Conservation (phyloP, 2,329 filamentous ascomycete species). For the Aspergillus sp. region DNA sequence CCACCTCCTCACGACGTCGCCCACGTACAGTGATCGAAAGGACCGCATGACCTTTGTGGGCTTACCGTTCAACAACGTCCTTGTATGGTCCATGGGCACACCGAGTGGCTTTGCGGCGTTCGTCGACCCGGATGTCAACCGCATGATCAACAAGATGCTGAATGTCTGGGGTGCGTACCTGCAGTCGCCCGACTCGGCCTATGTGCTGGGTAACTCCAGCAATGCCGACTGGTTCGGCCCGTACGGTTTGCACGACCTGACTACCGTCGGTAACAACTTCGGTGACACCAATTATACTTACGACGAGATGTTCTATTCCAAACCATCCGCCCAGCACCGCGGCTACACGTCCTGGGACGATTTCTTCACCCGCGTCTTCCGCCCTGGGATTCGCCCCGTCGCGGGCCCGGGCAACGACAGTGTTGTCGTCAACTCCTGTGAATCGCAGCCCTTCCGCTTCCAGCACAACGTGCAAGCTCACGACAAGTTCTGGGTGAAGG, state of each 20-base stretch:
- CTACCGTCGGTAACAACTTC: conserved; percentile 15
- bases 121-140: conserved; percentile 46
- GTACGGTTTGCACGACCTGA: conserved; percentile 40
- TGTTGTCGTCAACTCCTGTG: conserved; percentile 56
- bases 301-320: conserved; percentile 13
- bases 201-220: conserved; percentile 33
- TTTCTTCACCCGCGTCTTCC: conserved; percentile 57
- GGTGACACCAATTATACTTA: conserved; percentile 7
- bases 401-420: conserved; percentile 43
- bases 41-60: conserved; percentile 42
- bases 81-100: conserved; percentile 54
- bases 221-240: conserved; percentile 50
- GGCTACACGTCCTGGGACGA: conserved; percentile 61
- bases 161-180: conserved; percentile 48
- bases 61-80: conserved; percentile 49
- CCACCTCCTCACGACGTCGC: conserved; percentile 35
- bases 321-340: conserved; percentile 14
- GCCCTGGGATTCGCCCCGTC: conserved; percentile 48
- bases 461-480: conserved; percentile 44
- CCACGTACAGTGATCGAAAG: conserved; percentile 24
- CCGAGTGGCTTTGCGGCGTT: conserved; percentile 48
- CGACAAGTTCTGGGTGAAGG: conserved; percentile 60
- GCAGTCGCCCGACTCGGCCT: conserved; percentile 46
- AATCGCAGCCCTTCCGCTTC: conserved; percentile 51
- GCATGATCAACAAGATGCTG: conserved; percentile 45